Conservation (phyloP, 768 basidiomycete genomes). For the Gelatoporia subvermispora region DNA sequence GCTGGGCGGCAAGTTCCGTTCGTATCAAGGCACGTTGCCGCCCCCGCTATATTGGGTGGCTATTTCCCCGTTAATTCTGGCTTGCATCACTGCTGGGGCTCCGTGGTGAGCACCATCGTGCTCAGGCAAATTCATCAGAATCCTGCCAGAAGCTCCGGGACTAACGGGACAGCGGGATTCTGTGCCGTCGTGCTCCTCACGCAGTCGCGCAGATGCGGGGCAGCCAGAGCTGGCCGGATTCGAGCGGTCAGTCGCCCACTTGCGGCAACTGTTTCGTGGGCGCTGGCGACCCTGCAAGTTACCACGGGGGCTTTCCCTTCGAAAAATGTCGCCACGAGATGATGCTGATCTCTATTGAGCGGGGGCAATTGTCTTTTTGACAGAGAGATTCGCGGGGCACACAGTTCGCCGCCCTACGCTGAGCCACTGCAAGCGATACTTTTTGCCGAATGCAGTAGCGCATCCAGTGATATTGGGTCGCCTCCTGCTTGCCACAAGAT, state of each 20-base stretch:
- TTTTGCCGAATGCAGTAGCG: slow-evolving; percentile 3
- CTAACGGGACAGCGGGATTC: no score
- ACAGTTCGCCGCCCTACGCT: neutral
- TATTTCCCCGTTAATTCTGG: no score
- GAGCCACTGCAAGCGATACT: neutral
- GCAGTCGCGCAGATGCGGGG: no score
- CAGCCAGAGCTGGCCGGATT: no score
- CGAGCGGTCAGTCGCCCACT: no score
- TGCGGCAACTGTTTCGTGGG: neutral
- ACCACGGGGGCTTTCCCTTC: neutral
- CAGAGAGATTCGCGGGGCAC: slow-evolving; percentile 15
- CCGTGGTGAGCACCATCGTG: no score
- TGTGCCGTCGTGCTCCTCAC: no score
- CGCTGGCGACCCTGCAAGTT: neutral
- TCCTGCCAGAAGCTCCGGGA: no score
- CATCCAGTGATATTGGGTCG: neutral
- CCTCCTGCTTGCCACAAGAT: neutral
- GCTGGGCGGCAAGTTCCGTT: neutral
- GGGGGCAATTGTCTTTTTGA: slow-evolving; percentile 9
- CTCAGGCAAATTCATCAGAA: no score
- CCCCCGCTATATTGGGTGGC: neutral
- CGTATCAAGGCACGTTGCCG: neutral
- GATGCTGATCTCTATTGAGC: slow-evolving; percentile 2
- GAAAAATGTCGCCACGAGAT: neutral
- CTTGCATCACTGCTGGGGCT: no score